Conservation (phyloP, 2,329 filamentous ascomycete genomes). For the Alternaria brassicae region DNA sequence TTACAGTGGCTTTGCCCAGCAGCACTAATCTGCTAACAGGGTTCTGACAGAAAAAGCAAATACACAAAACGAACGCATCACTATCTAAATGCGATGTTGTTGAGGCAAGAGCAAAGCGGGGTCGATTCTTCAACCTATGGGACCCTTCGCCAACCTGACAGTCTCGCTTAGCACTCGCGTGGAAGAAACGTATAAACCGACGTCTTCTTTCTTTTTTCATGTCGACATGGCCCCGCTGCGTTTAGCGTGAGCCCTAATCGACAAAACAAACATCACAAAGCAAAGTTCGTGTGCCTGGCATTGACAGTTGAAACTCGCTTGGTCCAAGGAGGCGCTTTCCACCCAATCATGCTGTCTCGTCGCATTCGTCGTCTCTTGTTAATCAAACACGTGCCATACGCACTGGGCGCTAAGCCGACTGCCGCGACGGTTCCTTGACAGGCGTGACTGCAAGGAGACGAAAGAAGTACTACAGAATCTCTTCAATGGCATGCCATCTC, state of each 20-base stretch:
- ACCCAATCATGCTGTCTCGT: neutral
- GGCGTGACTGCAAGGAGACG: neutral
- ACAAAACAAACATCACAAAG: constrained; percentile 1
- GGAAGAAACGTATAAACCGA: neutral
- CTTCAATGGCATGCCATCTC: neutral
- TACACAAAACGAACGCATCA: neutral
- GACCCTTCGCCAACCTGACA: neutral
- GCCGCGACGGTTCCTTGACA: neutral
- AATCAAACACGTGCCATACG: neutral
- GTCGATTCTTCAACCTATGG: neutral
- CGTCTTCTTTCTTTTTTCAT: neutral
- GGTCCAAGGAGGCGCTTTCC: neutral
- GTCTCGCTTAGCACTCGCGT: neutral
- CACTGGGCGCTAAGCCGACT: neutral
- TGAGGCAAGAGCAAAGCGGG: neutral
- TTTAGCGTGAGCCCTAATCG: neutral
- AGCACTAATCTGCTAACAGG: neutral
- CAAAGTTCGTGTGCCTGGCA: neutral
- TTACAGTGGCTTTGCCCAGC: neutral
- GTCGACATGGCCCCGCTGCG: neutral
- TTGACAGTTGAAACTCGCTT: neutral
- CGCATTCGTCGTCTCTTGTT: neutral
- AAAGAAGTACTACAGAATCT: neutral
- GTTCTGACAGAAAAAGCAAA: neutral
- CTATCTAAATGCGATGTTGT: neutral